Evolutionary conservation across 139 green algal species (phyloP).

Genomic region (Chlamydomonas sphaeroides): DNA sequence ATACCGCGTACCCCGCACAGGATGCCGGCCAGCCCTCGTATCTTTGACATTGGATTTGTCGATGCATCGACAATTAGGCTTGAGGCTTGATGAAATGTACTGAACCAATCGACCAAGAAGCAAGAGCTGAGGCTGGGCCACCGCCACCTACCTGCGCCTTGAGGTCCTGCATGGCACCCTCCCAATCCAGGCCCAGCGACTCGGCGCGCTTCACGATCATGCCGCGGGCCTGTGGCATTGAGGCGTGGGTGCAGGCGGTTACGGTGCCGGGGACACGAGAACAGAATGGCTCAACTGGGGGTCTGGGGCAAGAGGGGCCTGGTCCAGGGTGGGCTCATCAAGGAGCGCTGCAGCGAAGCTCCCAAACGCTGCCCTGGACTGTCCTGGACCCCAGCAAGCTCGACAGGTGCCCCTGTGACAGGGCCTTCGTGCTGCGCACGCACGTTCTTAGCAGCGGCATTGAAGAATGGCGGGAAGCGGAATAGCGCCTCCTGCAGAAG

Average conservation of each 20-base stretch:
- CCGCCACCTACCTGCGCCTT: no score
- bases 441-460: conserved; percentile 60
- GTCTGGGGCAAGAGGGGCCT: neutral
- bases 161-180: conserved; percentile 63
- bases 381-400: neutral
- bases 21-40: no score
- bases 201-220: conserved; percentile 81
- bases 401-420: neutral
- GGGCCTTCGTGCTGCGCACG: neutral
- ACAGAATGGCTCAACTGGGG: no score
- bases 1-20: no score
- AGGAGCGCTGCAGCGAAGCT: neutral
- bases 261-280: neutral
- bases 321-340: no score
- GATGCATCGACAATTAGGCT: no score
- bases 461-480: conserved; percentile 75
- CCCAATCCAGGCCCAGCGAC: conserved; percentile 79
- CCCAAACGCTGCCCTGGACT: neutral
- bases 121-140: no score
- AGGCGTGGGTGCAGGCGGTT: neutral
- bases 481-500: conserved; percentile 79
- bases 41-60: no score
- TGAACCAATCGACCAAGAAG: no score
- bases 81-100: no score
- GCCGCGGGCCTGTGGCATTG: conserved; percentile 53